Evolutionary conservation across 2,329 filamentous ascomycete genomes (phyloP).

Genomic region (Geosmithia flava): DNA sequence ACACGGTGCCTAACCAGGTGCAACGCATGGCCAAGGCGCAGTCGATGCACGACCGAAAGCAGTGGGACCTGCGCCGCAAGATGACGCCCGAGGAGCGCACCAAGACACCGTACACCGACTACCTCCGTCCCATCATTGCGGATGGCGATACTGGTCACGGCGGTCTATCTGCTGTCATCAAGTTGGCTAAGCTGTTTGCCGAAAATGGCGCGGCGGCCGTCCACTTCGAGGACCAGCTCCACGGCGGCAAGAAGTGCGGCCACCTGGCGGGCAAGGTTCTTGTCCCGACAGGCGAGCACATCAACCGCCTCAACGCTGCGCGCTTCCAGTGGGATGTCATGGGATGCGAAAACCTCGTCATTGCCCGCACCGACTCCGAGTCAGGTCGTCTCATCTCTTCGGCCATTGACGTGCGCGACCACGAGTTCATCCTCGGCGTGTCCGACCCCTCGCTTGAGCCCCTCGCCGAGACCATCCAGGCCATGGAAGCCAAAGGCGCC

Average conservation of each 20-base stretch:
- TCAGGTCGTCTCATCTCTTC: constrained; percentile 83
- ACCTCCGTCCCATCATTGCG: constrained; percentile 86
- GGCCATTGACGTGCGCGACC: constrained; percentile 85
- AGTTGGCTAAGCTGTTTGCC: constrained; percentile 93
- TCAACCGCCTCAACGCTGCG: constrained; percentile 83
- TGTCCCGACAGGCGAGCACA: constrained; percentile 88
- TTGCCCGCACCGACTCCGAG: constrained; percentile 91
- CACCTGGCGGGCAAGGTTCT: constrained; percentile 94
- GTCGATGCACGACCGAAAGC: constrained; percentile 90
- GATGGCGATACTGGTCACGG: constrained; percentile 96
- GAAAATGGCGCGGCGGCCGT: constrained; percentile 94
- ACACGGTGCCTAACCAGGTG: constrained; percentile 96
- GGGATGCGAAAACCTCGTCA: constrained; percentile 88
- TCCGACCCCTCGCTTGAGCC: constrained; percentile 63
- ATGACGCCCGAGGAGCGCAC: constrained; percentile 62
- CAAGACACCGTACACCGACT: constrained; percentile 75
- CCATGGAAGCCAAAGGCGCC: constrained; percentile 75
- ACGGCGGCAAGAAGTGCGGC: constrained; percentile 97
- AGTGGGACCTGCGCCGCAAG: constrained; percentile 77
- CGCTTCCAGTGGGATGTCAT: constrained; percentile 98
- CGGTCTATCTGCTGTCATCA: constrained; percentile 82
- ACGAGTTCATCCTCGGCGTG: constrained; percentile 91
- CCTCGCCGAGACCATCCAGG: constrained; percentile 77
- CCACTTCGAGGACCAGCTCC: constrained; percentile 95
- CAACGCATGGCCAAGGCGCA: constrained; percentile 94